Percentiles rank a stretch among this genome's conserved stretches.
Conservation (phyloP, 441 rosid genomes). For the Daphne laureola region DNA sequence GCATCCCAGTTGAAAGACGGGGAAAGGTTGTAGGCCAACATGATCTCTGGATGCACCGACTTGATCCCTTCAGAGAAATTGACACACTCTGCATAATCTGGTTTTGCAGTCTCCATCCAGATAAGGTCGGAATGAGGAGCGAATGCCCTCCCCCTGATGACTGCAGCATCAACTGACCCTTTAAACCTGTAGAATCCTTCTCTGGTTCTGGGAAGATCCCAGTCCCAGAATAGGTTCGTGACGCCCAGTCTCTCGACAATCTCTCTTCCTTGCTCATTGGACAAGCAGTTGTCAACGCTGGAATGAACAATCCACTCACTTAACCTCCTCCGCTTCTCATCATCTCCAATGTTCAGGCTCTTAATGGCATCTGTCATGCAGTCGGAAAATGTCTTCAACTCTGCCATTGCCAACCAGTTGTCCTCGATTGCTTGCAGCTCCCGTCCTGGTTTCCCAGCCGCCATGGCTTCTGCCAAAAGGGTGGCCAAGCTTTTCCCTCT, state of each 20-base stretch:
- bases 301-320: constrained; percentile 64
- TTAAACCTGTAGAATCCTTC: constrained; percentile 91
- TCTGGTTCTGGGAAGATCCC: constrained; percentile 88
- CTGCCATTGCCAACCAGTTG: constrained; percentile 66
- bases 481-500: constrained; percentile 54
- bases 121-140: constrained; percentile 66
- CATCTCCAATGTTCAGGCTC: constrained; percentile 42
- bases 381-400: constrained; percentile 67
- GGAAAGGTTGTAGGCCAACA: constrained; percentile 87
- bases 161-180: constrained; percentile 73
- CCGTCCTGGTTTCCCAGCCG: constrained; percentile 60
- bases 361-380: constrained; percentile 55
- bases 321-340: constrained; percentile 49
- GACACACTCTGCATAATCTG: constrained; percentile 71
- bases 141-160: constrained; percentile 83
- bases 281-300: constrained; percentile 59
- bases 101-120: constrained; percentile 93
- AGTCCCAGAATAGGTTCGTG: constrained; percentile 81
- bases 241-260: constrained; percentile 62
- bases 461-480: constrained; percentile 64
- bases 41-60: constrained; percentile 53
- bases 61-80: constrained; percentile 65
- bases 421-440: constrained; percentile 78
- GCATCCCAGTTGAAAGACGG: constrained; percentile 97
- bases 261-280: constrained; percentile 61